Evolutionary conservation across 2,329 filamentous ascomycete species (phyloP), one percentile per base, ranked within the genome.

Genomic region (Paracoccidioides brasiliensis): DNA sequence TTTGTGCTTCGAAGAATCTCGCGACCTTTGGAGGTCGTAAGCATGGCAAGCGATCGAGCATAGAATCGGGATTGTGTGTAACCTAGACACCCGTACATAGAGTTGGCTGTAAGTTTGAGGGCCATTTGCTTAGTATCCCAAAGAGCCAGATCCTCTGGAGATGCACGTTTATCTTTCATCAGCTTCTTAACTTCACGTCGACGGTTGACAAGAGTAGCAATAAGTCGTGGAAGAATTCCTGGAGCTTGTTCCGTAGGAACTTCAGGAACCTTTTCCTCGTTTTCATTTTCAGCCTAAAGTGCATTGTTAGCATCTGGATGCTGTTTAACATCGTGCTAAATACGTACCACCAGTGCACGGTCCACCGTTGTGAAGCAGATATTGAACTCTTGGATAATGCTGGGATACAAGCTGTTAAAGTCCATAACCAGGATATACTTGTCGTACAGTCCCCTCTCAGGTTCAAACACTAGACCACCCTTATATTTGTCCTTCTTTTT

Each of bases 401-500:
- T 96, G 37, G 93, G 93, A 66, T 98, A 98, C 59, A 98, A 78
- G 64, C 90, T 96, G 79, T 98, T 98, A 78, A 98, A 98, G 77
- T 98, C 93, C 94, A 98, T 98, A 71, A 98, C 94, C 55, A 98
- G 80, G 54, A 98, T 87, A 70, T 94, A 96, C 73, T 94, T 95
- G 78, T 98, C 93, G 67, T 98, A 98, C 4, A 98, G 80, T 15
- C 94, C 93, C 71, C 91, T 96, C 69, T 97, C 90, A 4, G 93
- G 93, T 70, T 98, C 93, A 64, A 98, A 97, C 56, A 98, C 93
- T 37, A 98, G 83, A 78, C 94, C 93, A 68, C 93, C 93, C 76
- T 98, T 97, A 77, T 86, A 98, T 72, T 97, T 98, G 74, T 98
- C 94, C 71, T 96, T 98, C 78, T 97, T 98, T 74, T 96, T 98